These are phyloP conservation scores for Aspergillus sergii DNA, from an alignment of 2,329 filamentous ascomycete genomes.

Conservation along the genomic window DNA sequence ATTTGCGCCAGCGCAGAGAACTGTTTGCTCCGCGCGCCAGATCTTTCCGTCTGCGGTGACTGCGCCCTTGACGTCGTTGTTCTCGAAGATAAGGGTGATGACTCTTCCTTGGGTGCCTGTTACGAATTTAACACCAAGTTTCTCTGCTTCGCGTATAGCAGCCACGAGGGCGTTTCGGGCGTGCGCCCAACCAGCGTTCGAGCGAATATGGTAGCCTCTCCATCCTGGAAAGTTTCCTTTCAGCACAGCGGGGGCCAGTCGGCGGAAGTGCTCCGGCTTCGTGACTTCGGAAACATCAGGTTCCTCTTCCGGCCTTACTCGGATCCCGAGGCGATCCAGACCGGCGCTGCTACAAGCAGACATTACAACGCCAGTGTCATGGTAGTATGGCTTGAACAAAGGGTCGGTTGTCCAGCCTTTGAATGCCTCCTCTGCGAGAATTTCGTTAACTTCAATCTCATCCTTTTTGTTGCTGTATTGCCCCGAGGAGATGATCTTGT, in stretches of 20 bases:
- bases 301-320: conserved; percentile 32
- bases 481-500: conserved; percentile 47
- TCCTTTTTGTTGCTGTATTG: conserved; percentile 37
- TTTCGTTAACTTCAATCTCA: conserved; percentile 24
- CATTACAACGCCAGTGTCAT: conserved; percentile 47
- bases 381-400: conserved; percentile 49
- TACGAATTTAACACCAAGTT: conserved; percentile 51
- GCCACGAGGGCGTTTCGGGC: conserved; percentile 51
- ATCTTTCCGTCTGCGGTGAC: conserved; percentile 40
- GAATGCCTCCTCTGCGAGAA: conserved; percentile 35
- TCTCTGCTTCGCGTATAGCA: conserved; percentile 47
- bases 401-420: conserved; percentile 49
- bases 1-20: conserved; percentile 49
- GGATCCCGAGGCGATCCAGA: conserved; percentile 38
- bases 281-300: conserved; percentile 39
- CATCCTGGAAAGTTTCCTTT: conserved; percentile 49
- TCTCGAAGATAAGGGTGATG: conserved; percentile 37
- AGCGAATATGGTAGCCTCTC: conserved; percentile 46
- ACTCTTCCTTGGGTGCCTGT: conserved; percentile 45
- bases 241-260: conserved; percentile 52
- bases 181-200: conserved; percentile 55
- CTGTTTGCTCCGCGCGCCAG: conserved; percentile 41
- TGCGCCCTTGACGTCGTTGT: conserved; percentile 43
- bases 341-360: conserved; percentile 46
- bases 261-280: conserved; percentile 48